Base-by-base conservation (phyloP, 2,329 filamentous ascomycete species). In the Sporothrix schenckii region DNA sequence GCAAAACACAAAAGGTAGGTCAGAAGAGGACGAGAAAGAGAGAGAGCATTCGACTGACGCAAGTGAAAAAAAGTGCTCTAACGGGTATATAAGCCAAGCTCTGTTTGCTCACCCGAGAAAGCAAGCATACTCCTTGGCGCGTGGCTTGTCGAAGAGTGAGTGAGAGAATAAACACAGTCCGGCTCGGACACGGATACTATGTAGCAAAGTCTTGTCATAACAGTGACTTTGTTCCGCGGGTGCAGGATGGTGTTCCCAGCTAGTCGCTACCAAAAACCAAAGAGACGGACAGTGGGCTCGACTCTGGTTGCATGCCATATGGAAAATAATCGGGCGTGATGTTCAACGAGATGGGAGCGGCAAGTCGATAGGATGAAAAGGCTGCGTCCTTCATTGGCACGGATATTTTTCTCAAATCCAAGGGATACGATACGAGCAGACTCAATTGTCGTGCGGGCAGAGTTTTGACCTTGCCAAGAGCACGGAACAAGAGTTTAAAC, bases 21-120 rank as follows among this genome's bases (percentile, higher is more conserved):
- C 44, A 65, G 14, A 13, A n/a, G 16, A 41, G 34, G 11, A 14
- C 27, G 39, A 30, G 44, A 16, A 19, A 16, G 21, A 3, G 24
- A 49, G 14, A 24, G 11, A 44, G 39, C 19, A n/a, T 16, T n/a
- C 14, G n/a, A 61, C 9, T 7, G 39, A 47, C 13, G 56, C 56
- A 34, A 41, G 7, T 30, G 27, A 27, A 7, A 63, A n/a, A 63
- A n/a, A 47, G 58, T 9, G 19, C 16, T 9, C 19, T 11, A 47
- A 63, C 24, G 14, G 24, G n/a, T 49, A 50, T 61, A 61, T 34
- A 65, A 65, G 61, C 44, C 58, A n/a, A 27, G 44, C 44, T 24
- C 44, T 65, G 61, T 65, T 34, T 65, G 61, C 61, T 65, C 61
- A 50, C 47, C 61, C 14, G 24, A 50, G 27, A 21, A 27, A 54